Evolutionary conservation across 75 land plant genomes (phyloP), one percentile per base, ranked within the genome.

Genomic region (Pinus albicaulis): DNA sequence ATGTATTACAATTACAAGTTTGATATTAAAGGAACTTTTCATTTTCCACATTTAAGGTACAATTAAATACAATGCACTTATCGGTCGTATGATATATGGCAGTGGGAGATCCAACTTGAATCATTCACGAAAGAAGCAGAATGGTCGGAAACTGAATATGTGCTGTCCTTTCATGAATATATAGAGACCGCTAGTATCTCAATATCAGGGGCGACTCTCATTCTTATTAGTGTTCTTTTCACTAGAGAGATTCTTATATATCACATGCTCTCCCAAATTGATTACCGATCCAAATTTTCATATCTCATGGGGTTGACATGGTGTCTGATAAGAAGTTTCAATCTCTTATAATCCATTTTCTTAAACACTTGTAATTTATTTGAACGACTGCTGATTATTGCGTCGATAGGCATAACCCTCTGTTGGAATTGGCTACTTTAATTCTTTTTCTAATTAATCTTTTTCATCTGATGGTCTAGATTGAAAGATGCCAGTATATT

Each of bases 151-250:
- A 25, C 57, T 2, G 76, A 83, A 12, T 76, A 86, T 48, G 71
- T 58, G 3, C 94, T 92, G n/a, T 53, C 78, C 0, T 55, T 86
- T 1, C 56, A 80, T 3, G 92, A 92, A 65, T 92, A 92, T 66
- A 72, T 92, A 48, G 68, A 73, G 24, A 82, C 79, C 73, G 88
- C 78, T 57, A 48, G 59, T 57, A 34, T 79, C 8, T 84, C 87
- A 73, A 78, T 79, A 20, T 81, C 82, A 20, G 22, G 71, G 22
- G 38, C 36, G 6, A 31, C 31, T 31, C 1, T 31, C 31, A 2
- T 31, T 31, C 31, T 31, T 1, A 31, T 31, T 31, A 31, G 31
- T 31, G 31, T 31, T 31, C 31, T 31, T 31, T 31, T 31, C 31
- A 28, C 28, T 28, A 1, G 28, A 28, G 28, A 28, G 28, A 1